These are phyloP conservation scores for Pseudogymnoascus sp. DNA, from an alignment of 2,329 filamentous ascomycete genomes.

Conservation along the genomic window DNA sequence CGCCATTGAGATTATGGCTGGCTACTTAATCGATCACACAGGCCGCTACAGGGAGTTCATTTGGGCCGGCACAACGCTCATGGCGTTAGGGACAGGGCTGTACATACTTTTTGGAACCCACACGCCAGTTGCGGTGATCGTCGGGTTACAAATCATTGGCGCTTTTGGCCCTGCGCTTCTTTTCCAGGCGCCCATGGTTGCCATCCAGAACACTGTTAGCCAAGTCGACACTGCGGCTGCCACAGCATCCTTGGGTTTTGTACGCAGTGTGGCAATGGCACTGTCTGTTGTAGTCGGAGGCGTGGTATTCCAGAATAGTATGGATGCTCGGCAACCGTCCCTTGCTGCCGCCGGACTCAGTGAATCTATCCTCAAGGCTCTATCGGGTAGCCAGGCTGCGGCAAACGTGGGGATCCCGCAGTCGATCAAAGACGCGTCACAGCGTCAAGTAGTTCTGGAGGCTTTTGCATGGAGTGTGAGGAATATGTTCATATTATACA, in stretches of 20 bases:
- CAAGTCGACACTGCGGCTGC: conserved; percentile 56
- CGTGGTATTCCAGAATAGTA: conserved; percentile 72
- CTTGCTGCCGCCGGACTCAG: conserved; percentile 11
- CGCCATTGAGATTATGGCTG: conserved; percentile 47
- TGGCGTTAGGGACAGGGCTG: conserved; percentile 55
- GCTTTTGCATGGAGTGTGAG: no score
- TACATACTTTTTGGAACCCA: conserved; percentile 52
- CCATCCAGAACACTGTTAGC: conserved; percentile 53
- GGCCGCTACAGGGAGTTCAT: conserved; percentile 55
- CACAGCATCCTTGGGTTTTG: conserved; percentile 54
- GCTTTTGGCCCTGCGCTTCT: conserved; percentile 58
- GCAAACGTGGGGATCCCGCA: no score
- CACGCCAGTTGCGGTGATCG: conserved; percentile 43
- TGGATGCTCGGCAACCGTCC: conserved; percentile 39
- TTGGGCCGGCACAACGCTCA: conserved; percentile 48
- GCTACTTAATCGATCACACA: conserved; percentile 49
- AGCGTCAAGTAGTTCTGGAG: no score
- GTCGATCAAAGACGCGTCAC: no score
- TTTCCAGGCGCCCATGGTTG: conserved; percentile 60
- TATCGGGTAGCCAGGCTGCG: no score
- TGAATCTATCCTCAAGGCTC: conserved; percentile 23
- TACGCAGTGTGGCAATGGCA: conserved; percentile 60
- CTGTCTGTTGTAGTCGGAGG: conserved; percentile 65
- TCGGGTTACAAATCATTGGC: conserved; percentile 52
- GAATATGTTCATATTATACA: no score